Evolutionary conservation across 768 basidiomycete species (phyloP), one percentile per base, ranked within the genome.

Genomic region (Clathrus columnatus): DNA sequence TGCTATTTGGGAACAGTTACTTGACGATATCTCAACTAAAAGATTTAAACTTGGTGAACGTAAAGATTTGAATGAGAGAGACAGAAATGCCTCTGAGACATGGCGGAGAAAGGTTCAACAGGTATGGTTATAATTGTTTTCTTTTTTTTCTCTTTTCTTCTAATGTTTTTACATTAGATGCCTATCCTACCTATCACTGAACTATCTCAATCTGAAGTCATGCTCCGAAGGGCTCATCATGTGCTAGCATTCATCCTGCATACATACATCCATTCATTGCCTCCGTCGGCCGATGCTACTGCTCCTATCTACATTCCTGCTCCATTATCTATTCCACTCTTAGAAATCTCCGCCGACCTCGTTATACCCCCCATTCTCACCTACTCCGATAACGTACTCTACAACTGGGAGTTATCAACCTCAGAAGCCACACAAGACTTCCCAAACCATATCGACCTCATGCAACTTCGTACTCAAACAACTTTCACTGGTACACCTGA

Each of bases 351-450:
- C 21, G 67, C 73, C 0, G 71, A 84, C 45, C 80, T 96, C 8
- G 82, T 87, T 53, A 71, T 96, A 1, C 93, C 94, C 0, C 91
- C 94, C 0, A 74, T 95, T 41, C 75, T 92, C 56, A 96, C 92
- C 3, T 96, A 92, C 65, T 85, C 92, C 8, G 92, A 95, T 66
- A 85, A 85, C 26, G 92, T 96, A 7, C 77, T 96, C 24, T 96
- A 92, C 70, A 95, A 95, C 66, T 89, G 86, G 84, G 46, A 5
- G 51, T 57, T 20, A n/a, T n/a, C n/a, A 54, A 59, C 21, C 42
- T 42, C 57, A 18, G 26, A 23, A 23, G 73, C 76, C 1, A 71
- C 69, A 27, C 68, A n/a, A n/a, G n/a, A n/a, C n/a, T n/a, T n/a
- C n/a, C n/a, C n/a, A n/a, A n/a, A 79, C 5, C 70, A 82, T 52